Base-by-base conservation (phyloP, 2,329 filamentous ascomycete species). In the Elsinoe ampelina region DNA sequence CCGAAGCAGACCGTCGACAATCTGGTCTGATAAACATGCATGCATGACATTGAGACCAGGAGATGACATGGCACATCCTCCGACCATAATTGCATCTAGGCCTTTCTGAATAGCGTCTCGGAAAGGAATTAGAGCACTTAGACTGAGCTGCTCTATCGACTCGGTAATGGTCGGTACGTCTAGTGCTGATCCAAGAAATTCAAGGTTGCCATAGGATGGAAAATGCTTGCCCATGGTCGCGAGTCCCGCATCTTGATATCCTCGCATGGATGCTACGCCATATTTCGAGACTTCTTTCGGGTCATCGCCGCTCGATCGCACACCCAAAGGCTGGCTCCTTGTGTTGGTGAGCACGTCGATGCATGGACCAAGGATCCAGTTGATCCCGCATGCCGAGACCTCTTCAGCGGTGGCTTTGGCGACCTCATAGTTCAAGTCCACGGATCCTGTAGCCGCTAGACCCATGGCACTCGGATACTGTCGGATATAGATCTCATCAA, bases 391-490 rank as follows among this genome's bases (percentile, higher is more conserved):
- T 10, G 93, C 90, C 47, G 87, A 85, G 26, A 97, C 81, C 71
- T 97, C 93, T 63, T 92, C 87, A 2, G 90, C 93, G 0, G 92
- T 97, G 13, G 93, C 91, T 71, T 92, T 91, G 57, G 90, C 92
- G 57, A 97, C 84, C 63, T 92, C 86, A 67, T 92, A 95, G 5
- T 92, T 89, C 56, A 97, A 76, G 10, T 93, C 83, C 35, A 84
- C 85, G 10, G 86, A 91, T 20, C 91, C 89, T 3, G 91, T 90
- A 19, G 93, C 93, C n/a, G 92, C 90, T 59, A 96, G 80, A 11
- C 91, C 92, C 92, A 98, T 97, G 61, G 92, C 88, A 66, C 91
- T 95, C 7, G 93, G 93, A 64, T 95, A 98, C 69, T 97, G 93
- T 62, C 89, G 90, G 63, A 97, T 92, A 68, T 91, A 93, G 66